Evolutionary conservation across 2,329 filamentous ascomycete species (phyloP), one percentile per base, ranked within the genome.

Genomic region (Neopestalotiopsis sp.): DNA sequence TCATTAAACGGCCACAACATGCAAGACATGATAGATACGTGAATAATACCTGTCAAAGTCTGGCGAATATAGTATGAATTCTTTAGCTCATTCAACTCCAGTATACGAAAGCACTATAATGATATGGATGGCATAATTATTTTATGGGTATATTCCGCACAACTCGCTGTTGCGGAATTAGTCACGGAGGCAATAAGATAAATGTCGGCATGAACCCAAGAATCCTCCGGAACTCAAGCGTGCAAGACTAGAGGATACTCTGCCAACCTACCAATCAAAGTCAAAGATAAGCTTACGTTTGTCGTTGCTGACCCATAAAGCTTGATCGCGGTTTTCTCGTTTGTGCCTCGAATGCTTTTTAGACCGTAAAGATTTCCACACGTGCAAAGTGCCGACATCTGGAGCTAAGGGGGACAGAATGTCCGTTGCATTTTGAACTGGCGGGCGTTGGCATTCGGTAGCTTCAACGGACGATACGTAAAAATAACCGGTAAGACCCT

Each of bases 401-500:
- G n/a, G 34, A 7, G 34, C 34, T 28, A 28, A 28, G 34, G 10
- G 34, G 34, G 6, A 38, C 34, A 10, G 34, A 7, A 38, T 38
- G 34, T 38, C n/a, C 20, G 45, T 52, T 20, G n/a, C 45, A 52
- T 28, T 28, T 28, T 9, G 6, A 52, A 17, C 24, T 28, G 17
- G 45, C 45, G 34, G 34, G 34, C 45, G 45, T 20, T 49, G 45
- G 45, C n/a, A 6, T 28, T 28, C 5, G 14, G 45, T n/a, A 59
- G 57, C 57, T 59, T 12, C 57, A 59, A 30, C 24, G 57, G 30
- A 12, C 12, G 57, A n/a, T 59, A 59, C 57, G 57, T 59, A 59
- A 59, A 7, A n/a, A 59, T 24, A 59, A 59, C 57, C 30, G 30
- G 24, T 7, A n/a, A 20, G 20, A 52, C 45, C 45, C 45, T n/a